Percentiles rank a stretch among this genome's conserved stretches.
Conservation (phyloP, 1,284 basidiomycete genomes). For the Cryptococcus sp. region DNA sequence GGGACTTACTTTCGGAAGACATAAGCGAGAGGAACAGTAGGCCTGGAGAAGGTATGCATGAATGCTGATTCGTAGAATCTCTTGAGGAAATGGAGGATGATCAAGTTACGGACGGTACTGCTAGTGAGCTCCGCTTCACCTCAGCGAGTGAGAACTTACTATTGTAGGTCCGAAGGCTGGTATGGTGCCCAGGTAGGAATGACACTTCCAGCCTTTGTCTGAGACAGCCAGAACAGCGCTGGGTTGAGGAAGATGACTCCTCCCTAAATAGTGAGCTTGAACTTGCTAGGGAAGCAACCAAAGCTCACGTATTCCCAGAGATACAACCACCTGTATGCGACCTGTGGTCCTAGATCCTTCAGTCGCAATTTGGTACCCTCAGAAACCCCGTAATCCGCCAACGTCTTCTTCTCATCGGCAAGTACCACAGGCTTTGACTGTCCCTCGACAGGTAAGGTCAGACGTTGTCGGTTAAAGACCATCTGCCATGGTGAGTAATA, state of each 20-base stretch:
- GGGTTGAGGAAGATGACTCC: conserved; percentile 93
- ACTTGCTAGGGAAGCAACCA: neutral
- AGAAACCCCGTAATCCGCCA: conserved; percentile 58
- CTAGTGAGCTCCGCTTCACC: conserved; percentile 1
- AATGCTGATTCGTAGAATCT: conserved; percentile 91
- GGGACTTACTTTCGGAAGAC: conserved; percentile 80
- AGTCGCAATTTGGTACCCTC: conserved; percentile 60
- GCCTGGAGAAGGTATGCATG: conserved; percentile 90
- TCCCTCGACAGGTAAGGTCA: conserved; percentile 50
- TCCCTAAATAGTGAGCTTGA: conserved; percentile 51
- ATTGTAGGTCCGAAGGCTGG: conserved; percentile 33
- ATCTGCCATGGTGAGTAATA: conserved; percentile 53
- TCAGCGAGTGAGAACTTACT: conserved; percentile 21
- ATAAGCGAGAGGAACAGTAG: conserved; percentile 84
- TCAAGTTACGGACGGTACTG: conserved; percentile 73
- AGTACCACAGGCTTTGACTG: conserved; percentile 51
- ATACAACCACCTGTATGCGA: conserved; percentile 80
- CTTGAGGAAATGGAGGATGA: conserved; percentile 85
- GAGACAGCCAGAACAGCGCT: conserved; percentile 66
- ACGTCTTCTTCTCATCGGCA: conserved; percentile 60
- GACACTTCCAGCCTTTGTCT: conserved; percentile 34
- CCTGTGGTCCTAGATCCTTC: conserved; percentile 85
- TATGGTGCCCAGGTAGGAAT: neutral
- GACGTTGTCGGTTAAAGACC: conserved; percentile 64
- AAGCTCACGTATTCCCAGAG: conserved; percentile 81